A percentile compares a stretch with the other conserved stretches of the same genome.
Evolutionary conservation across 345 rosid genomes (phyloP).

Genomic region (Schrenkiella parvula): DNA sequence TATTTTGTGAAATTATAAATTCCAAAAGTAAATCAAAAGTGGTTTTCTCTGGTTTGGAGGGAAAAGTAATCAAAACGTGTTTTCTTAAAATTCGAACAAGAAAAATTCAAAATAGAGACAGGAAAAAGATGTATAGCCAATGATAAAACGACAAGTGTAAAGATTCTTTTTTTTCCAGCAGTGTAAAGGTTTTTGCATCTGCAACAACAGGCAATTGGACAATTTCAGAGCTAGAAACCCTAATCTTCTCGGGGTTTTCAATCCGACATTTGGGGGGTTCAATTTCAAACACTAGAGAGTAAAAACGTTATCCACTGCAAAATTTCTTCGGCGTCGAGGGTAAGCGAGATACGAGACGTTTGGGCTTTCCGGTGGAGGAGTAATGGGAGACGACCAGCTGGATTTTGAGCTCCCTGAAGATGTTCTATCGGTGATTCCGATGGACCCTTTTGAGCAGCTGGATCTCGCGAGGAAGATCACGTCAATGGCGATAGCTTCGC

Average conservation of each 20-base stretch:
- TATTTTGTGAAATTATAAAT: not conserved
- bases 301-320: not conserved
- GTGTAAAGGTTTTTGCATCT: not conserved
- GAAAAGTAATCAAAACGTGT: constrained; percentile 23
- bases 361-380: constrained; percentile 22
- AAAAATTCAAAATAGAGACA: constrained; percentile 15
- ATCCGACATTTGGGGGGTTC: not conserved
- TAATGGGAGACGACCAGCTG: constrained; percentile 39
- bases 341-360: not conserved
- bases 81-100: constrained; percentile 6
- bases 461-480: constrained; percentile 98
- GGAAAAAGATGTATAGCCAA: not conserved
- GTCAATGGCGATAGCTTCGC: constrained; percentile 90
- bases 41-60: constrained; percentile 29
- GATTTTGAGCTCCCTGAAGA: constrained; percentile 72
- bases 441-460: constrained; percentile 90
- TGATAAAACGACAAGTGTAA: constrained; percentile 11
- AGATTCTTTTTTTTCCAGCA: too few species aligned
- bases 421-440: constrained; percentile 74
- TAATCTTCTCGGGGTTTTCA: constrained; percentile 25
- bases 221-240: constrained; percentile 15
- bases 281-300: not conserved
- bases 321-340: not conserved
- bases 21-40: not conserved
- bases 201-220: constrained; percentile 19